Evolutionary conservation across 768 basidiomycete species (phyloP).

Genomic region (Calocera viscosa): DNA sequence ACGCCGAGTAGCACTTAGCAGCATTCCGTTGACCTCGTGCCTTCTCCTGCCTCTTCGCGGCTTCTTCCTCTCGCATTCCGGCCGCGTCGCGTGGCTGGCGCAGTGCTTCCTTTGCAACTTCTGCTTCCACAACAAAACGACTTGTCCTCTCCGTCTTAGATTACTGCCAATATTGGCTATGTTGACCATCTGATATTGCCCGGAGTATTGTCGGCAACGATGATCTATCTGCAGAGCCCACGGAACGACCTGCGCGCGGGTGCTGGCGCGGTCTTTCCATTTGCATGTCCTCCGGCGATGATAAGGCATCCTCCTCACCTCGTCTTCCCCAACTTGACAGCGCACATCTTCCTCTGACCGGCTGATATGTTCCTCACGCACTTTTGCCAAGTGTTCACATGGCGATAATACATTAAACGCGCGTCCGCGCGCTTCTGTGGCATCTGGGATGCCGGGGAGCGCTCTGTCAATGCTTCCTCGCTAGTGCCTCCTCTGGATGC

Average conservation of each 20-base stretch:
- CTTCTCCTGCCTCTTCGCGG: neutral
- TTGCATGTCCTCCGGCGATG: neutral
- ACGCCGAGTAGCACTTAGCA: too few relatives aligned
- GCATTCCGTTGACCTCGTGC: too few relatives aligned
- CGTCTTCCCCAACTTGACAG: neutral
- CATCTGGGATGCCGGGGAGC: neutral
- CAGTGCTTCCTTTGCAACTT: neutral
- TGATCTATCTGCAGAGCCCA: too few relatives aligned
- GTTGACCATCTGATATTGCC: neutral
- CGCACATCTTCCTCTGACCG: neutral
- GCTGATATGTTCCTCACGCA: neutral
- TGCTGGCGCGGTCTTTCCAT: too few relatives aligned
- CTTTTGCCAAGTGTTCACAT: neutral
- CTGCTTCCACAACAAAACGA: neutral
- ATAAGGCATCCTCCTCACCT: neutral
- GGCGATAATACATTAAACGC: neutral
- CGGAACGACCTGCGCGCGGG: too few relatives aligned
- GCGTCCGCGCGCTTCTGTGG: neutral
- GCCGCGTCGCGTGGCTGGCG: neutral
- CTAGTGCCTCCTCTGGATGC: neutral
- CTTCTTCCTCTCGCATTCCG: slow-evolving; percentile 8
- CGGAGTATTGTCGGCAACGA: neutral
- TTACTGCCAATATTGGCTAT: neutral
- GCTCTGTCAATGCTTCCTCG: neutral
- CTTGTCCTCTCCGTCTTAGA: neutral